These are phyloP conservation scores for Cyclocybe cylindracea DNA, from an alignment of 768 basidiomycete genomes.

Conservation along the genomic window DNA sequence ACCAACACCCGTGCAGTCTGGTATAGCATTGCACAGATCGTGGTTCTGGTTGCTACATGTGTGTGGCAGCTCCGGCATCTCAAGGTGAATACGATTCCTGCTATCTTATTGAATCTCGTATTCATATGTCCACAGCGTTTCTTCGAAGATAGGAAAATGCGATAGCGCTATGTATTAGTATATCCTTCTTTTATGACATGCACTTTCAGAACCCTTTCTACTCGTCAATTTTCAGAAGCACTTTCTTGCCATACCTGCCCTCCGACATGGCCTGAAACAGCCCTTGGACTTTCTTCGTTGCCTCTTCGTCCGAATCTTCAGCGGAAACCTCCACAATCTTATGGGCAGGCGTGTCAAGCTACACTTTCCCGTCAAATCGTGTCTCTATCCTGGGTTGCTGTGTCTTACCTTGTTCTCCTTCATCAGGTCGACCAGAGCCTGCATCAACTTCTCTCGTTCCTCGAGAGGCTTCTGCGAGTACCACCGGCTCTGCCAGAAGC, in stretches of 20 bases:
- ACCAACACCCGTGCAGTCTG: conserved; percentile 94
- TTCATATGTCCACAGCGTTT: conserved; percentile 53
- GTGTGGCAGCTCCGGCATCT: conserved; percentile 94
- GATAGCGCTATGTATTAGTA: conserved; percentile 36
- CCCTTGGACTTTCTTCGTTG: conserved; percentile 46
- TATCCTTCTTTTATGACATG: background rate
- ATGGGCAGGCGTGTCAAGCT: conserved; percentile 72
- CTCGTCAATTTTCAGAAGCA: conserved; percentile 38
- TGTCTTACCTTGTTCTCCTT: conserved; percentile 49
- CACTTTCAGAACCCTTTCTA: conserved; percentile 6
- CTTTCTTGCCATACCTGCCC: conserved; percentile 43
- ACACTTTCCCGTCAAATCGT: background rate
- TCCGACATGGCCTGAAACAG: conserved; percentile 42
- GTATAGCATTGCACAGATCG: conserved; percentile 90
- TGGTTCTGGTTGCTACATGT: conserved; percentile 81
- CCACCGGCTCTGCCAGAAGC: conserved; percentile 82
- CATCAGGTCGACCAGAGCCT: conserved; percentile 53
- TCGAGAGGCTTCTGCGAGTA: conserved; percentile 47
- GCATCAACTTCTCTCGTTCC: conserved; percentile 54
- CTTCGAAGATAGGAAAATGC: conserved; percentile 85
- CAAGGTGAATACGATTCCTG: conserved; percentile 54
- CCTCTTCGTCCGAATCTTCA: conserved; percentile 36
- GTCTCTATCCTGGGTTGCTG: background rate
- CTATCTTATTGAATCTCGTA: conserved; percentile 3
- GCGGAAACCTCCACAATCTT: conserved; percentile 60